phyloP scores from a whole-genome alignment of 192 early-diverging fungal genomes.

The Pecoramyces ruminantium region DNA sequence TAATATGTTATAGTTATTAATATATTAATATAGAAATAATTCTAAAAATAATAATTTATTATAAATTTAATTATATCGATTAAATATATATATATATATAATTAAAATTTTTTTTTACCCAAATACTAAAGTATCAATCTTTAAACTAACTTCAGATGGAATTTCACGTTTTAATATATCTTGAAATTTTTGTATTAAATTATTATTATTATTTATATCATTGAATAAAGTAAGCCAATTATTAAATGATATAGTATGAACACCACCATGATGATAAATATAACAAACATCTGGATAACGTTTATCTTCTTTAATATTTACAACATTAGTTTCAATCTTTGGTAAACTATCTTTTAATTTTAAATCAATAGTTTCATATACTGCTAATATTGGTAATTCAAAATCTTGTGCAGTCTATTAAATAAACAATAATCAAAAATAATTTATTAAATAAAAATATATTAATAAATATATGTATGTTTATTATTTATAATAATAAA shows the following conservation, averaged over 20 bases:
- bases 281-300: conserved; percentile 45
- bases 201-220: conserved; percentile 2
- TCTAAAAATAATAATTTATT: too few relatives aligned
- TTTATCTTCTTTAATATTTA: conserved; percentile 31
- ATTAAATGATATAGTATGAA: conserved; percentile 39
- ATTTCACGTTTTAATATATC: conserved; percentile 1
- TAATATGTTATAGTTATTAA: too few relatives aligned
- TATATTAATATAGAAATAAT: too few relatives aligned
- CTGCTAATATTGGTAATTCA: conserved; percentile 24
- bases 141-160: conserved; percentile 3
- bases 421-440: not conserved
- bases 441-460: not conserved
- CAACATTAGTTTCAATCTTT: not conserved
- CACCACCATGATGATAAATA: conserved; percentile 48
- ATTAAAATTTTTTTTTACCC: not conserved
- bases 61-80: too few relatives aligned
- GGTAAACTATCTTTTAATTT: not conserved
- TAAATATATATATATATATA: too few relatives aligned
- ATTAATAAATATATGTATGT: not conserved
- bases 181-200: conserved; percentile 1
- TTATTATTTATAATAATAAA: too few relatives aligned
- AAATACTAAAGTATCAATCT: not conserved
- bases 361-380: conserved; percentile 35
- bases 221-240: conserved; percentile 28
- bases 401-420: conserved; percentile 2